Conservation (phyloP, 345 rosid genomes). For the Sapria himalayana region DNA sequence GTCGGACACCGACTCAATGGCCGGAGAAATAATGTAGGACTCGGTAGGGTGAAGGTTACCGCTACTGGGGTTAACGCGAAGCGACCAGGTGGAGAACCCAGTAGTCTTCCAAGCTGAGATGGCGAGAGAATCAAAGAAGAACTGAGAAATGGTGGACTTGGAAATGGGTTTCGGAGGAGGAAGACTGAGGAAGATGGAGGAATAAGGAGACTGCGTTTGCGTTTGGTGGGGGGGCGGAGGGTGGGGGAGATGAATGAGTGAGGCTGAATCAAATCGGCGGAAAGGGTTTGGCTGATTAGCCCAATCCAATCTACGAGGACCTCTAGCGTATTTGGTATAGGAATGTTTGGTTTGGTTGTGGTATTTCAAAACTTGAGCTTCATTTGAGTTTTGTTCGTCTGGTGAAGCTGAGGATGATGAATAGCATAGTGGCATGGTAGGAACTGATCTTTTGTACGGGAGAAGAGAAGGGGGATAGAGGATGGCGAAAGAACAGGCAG, state of each 20-base stretch:
- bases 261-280: constrained; percentile 51
- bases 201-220: constrained; percentile 18
- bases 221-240: constrained; percentile 8
- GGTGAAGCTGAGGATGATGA: constrained; percentile 15
- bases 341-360: constrained; percentile 65
- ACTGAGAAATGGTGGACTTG: constrained; percentile 34
- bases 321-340: constrained; percentile 44
- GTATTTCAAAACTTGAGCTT: constrained; percentile 29
- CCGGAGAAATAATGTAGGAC: constrained; percentile 52
- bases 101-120: constrained; percentile 83
- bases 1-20: constrained; percentile 21
- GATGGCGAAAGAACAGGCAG: too few species aligned
- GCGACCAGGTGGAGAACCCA: constrained; percentile 72
- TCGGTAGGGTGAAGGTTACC: constrained; percentile 83
- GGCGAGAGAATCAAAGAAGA: constrained; percentile 58
- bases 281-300: constrained; percentile 86
- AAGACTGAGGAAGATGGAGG: constrained; percentile 34
- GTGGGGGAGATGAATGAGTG: constrained; percentile 35
- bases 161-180: constrained; percentile 42
- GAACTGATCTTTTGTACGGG: constrained; percentile 8
- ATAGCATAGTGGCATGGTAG: constrained; percentile 18
- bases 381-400: constrained; percentile 6
- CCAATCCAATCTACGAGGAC: constrained; percentile 86
- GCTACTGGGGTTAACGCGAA: constrained; percentile 88
- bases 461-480: constrained; percentile 7